Evolutionary conservation across 139 green algal species (phyloP), one percentile per base, ranked within the genome.

Genomic region (Eudorina sp.): DNA sequence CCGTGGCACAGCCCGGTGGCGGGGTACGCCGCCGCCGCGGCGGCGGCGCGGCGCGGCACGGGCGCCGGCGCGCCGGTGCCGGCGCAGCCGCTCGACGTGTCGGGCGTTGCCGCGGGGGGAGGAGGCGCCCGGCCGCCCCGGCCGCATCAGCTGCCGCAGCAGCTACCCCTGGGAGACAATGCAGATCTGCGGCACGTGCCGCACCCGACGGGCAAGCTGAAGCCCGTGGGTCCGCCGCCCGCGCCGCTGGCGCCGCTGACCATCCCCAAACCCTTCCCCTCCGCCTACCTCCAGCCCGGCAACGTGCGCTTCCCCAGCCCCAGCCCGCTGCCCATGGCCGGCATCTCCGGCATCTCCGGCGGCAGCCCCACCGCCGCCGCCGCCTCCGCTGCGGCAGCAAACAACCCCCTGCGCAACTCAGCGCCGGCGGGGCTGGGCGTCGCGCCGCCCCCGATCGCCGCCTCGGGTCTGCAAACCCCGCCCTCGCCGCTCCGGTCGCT

Each of bases 1-100:
- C 83, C 83, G 23, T 88, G 83, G 83, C 29, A 70, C 29, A 45
- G 7, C 16, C 83, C 83, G n/a, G 31, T 78, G 62, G 31, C 80
- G 41, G 80, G 80, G 40, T 68, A 53, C 53, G 51, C 40, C 5
- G 76, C 36, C 2, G 74, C 74, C n/a, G 31, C 23, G 31, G 29
- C 23, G 40, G 53, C 38, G 34, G 55, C 78, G 23, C 4, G 16
- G 11, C 11, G 29, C 48, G 25, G 29, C 51, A 40, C n/a, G n/a
- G n/a, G 5, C 31, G 48, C 7, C 38, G 34, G 7, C 23, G 31
- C 53, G n/a, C n/a, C 76, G 4, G 53, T 53, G 53, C 36, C 55
- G 29, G 38, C 55, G 41, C 8, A 5, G 40, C 16, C 4, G 41
- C 34, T 66, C 6, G 40, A 38, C 38, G 38, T 62, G 80, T 16